These are phyloP conservation scores for Pythium grandisporangium DNA, from an alignment of 352 stramenopile genomes.

Conservation along the genomic window DNA sequence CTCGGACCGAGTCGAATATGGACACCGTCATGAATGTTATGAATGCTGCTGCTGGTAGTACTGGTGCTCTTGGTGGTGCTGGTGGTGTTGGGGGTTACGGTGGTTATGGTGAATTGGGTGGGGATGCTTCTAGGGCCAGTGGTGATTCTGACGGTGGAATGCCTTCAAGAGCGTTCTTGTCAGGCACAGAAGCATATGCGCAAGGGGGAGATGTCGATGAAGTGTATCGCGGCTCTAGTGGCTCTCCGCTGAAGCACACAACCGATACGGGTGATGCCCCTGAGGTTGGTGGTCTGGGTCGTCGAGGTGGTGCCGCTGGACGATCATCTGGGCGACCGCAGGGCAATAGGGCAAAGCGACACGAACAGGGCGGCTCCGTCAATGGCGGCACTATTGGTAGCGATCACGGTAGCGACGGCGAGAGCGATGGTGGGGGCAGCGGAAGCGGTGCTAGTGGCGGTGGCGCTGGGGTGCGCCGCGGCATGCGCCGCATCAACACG, in stretches of 20 bases:
- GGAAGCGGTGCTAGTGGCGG: too few relatives aligned
- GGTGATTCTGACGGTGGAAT: not conserved
- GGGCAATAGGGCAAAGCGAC: too few relatives aligned
- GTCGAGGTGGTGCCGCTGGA: not conserved
- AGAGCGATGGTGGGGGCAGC: too few relatives aligned
- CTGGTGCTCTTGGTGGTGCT: not conserved
- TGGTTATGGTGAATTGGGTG: not conserved
- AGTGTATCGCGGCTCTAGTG: too few relatives aligned
- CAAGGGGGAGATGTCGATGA: too few relatives aligned
- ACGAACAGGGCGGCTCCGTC: too few relatives aligned
- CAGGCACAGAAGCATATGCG: not conserved
- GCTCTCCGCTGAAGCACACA: too few relatives aligned
- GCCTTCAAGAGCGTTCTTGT: too few relatives aligned
- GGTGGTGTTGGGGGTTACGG: not conserved
- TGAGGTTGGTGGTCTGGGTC: not conserved
- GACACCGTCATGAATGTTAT: too few relatives aligned
- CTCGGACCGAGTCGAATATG: not conserved
- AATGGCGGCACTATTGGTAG: not conserved
- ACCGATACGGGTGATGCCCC: too few relatives aligned
- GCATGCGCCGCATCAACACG: constrained; percentile 19
- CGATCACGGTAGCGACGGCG: not conserved
- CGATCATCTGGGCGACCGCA: not conserved
- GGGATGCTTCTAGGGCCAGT: not conserved
- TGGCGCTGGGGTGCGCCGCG: constrained; percentile 1
- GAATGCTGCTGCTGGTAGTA: not conserved